phyloP scores from a whole-genome alignment of 768 basidiomycete genomes.

The Lactarius evosmus region DNA sequence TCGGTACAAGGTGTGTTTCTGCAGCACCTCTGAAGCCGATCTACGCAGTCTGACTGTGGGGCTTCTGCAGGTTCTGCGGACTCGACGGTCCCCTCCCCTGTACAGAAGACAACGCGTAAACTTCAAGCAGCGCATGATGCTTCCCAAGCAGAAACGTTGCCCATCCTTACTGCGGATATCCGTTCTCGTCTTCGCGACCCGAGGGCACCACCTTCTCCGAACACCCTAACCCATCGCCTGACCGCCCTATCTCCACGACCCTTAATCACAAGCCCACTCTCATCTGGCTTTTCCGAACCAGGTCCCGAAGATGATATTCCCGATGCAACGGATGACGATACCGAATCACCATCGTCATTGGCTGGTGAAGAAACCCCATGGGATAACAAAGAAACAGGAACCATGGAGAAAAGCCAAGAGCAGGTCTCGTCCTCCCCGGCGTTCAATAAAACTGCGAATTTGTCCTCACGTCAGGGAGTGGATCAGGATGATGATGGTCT shows the following conservation, averaged over 20 bases:
- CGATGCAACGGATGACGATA: constrained; percentile 19
- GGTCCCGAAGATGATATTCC: constrained; percentile 12
- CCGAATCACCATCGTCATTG: constrained; percentile 12
- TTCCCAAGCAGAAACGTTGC: constrained; percentile 29
- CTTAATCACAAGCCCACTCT: neutral
- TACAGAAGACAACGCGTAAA: constrained; percentile 34
- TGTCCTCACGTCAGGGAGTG: neutral
- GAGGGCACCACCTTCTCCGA: constrained; percentile 35
- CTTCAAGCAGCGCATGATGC: constrained; percentile 27
- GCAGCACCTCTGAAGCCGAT: neutral
- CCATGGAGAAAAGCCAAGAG: neutral
- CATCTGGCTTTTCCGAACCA: neutral
- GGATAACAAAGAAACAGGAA: neutral
- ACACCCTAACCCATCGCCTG: constrained; percentile 31
- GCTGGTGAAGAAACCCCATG: constrained; percentile 4
- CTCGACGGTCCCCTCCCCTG: constrained; percentile 60
- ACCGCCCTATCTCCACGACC: constrained; percentile 32
- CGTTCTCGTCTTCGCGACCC: constrained; percentile 24
- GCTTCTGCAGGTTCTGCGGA: constrained; percentile 59
- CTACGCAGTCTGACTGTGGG: constrained; percentile 7
- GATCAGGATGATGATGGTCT: neutral
- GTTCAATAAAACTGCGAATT: neutral
- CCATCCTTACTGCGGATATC: constrained; percentile 26
- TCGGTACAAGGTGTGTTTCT: constrained; percentile 58
- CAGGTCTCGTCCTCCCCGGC: neutral